A percentile compares a stretch with the other conserved stretches of the same genome.
These are phyloP conservation scores for Podospora pseudoanserina DNA, from an alignment of 495 filamentous ascomycete species.

Conservation along the genomic window DNA sequence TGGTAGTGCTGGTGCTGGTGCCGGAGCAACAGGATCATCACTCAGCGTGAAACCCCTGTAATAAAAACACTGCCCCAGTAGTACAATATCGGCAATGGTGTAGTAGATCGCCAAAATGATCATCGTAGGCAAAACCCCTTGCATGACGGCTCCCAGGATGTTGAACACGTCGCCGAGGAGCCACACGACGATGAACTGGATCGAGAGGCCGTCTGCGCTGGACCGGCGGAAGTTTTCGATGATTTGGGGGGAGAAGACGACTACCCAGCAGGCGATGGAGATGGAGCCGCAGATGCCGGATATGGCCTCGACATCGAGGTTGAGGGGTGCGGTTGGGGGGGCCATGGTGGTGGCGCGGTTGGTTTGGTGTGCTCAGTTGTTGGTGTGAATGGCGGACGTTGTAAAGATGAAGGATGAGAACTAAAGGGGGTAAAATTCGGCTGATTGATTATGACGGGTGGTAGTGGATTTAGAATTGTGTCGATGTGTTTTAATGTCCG, in stretches of 20 bases:
- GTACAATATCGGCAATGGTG: slow-evolving; percentile 85
- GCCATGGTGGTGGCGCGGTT: slow-evolving; percentile 50
- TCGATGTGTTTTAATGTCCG: neutral
- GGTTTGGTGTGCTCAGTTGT: neutral
- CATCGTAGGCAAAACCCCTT: slow-evolving; percentile 95
- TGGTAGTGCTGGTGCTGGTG: slow-evolving; percentile 23
- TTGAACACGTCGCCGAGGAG: slow-evolving; percentile 94
- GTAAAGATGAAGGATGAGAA: neutral
- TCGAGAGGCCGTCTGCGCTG: slow-evolving; percentile 83
- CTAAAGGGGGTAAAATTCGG: neutral
- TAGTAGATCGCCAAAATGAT: slow-evolving; percentile 92
- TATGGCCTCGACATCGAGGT: slow-evolving; percentile 79
- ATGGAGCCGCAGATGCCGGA: slow-evolving; percentile 91
- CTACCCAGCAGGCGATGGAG: slow-evolving; percentile 95
- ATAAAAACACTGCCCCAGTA: slow-evolving; percentile 87
- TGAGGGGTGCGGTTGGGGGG: slow-evolving; percentile 59
- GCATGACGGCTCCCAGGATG: slow-evolving; percentile 85
- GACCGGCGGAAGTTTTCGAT: slow-evolving; percentile 86
- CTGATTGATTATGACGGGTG: neutral
- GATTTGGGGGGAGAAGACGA: slow-evolving; percentile 96
- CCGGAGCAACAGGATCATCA: slow-evolving; percentile 43
- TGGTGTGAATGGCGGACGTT: neutral
- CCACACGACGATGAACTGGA: slow-evolving; percentile 89
- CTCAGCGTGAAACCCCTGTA: slow-evolving; percentile 77
- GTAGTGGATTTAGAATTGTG: neutral